Evolutionary conservation across 2,329 filamentous ascomycete genomes (phyloP).

Genomic region (Pseudogymnoascus sp.): DNA sequence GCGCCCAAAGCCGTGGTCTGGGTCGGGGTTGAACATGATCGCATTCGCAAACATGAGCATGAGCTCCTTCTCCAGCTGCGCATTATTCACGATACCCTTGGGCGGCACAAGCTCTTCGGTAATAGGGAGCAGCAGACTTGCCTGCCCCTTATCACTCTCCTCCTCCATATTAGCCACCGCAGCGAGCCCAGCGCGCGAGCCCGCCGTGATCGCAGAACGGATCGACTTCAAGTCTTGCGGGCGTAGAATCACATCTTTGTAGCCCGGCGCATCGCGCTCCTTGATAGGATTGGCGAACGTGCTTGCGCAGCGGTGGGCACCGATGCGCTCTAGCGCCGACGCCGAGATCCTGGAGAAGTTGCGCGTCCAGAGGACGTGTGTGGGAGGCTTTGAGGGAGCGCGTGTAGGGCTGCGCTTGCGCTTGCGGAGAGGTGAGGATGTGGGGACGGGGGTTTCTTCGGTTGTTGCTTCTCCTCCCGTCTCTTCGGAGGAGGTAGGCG

Average conservation of each 20-base stretch:
- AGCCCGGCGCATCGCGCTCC: slow-evolving; percentile 68
- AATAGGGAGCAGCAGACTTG: slow-evolving; percentile 58
- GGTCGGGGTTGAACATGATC: slow-evolving; percentile 94
- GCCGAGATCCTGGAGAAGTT: slow-evolving; percentile 67
- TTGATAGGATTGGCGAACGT: slow-evolving; percentile 72
- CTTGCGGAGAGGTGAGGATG: slow-evolving; percentile 40
- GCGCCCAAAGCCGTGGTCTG: slow-evolving; percentile 60
- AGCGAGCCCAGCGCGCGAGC: slow-evolving; percentile 57
- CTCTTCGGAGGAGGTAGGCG: slow-evolving; percentile 10
- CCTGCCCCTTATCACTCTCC: slow-evolving; percentile 45
- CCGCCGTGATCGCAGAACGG: slow-evolving; percentile 66
- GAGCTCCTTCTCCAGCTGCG: slow-evolving; percentile 85
- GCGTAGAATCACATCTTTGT: slow-evolving; percentile 64
- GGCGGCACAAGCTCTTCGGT: slow-evolving; percentile 76
- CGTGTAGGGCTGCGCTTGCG: slow-evolving; percentile 46
- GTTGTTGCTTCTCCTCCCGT: slow-evolving; percentile 45
- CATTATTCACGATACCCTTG: slow-evolving; percentile 84
- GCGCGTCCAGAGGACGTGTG: slow-evolving; percentile 67
- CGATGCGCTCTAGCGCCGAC: slow-evolving; percentile 68
- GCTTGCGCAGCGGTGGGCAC: slow-evolving; percentile 68
- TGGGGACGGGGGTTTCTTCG: slow-evolving; percentile 33
- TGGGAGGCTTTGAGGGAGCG: slow-evolving; percentile 48
- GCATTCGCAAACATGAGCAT: slow-evolving; percentile 97
- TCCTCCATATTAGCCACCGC: slow-evolving; percentile 55
- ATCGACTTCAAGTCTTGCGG: slow-evolving; percentile 74